Evolutionary conservation across 202 grass and related monocot genomes (phyloP), one percentile per base, ranked within the genome.

Genomic region (Bolboschoenoplectus hybrid): DNA sequence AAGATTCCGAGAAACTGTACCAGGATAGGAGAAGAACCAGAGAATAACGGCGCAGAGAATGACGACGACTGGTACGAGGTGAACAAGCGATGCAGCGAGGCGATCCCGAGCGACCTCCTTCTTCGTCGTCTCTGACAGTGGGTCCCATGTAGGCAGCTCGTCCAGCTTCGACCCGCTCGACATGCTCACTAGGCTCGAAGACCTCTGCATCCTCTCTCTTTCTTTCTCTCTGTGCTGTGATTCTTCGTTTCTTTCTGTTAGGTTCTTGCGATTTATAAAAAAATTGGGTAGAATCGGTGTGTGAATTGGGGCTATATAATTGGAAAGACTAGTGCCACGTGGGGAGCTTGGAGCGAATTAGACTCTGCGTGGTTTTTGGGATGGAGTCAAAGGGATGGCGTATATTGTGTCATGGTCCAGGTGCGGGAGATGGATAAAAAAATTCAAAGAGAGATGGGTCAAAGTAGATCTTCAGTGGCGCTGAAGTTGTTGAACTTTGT

Each of bases 61-160:
- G 80, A 95, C 34, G 62, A 89, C 87, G 58, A 91, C 43, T 17
- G 93, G 93, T 72, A 92, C 40, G 55, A 91, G 87, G 74, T 95
- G 90, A 83, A 95, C 87, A 44, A 92, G 82, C 44, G 67, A 58
- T 53, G 86, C 90, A 8, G 93, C 89, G 62, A 91, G 80, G 85
- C 71, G 67, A 44, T 87, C 85, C 16, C 74, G 88, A 26, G 80
- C 82, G 57, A 84, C 82, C 67, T 92, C 93, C 87, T 95, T 95
- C 90, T 95, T 95, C 11, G 85, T 51, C 43, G 75, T 80, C 67
- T 92, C 93, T 43, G 93, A 95, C 47, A 41, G 72, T 10, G 89
- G 87, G 83, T 92, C 87, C 72, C 92, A 92, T 34, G 51, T 85
- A 40, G 93, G 93, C 50, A 95, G 93, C 19, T 92, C 87, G 85